Base-by-base conservation (phyloP, 208 protist genomes). In the Vickermania ingenoplastis region DNA sequence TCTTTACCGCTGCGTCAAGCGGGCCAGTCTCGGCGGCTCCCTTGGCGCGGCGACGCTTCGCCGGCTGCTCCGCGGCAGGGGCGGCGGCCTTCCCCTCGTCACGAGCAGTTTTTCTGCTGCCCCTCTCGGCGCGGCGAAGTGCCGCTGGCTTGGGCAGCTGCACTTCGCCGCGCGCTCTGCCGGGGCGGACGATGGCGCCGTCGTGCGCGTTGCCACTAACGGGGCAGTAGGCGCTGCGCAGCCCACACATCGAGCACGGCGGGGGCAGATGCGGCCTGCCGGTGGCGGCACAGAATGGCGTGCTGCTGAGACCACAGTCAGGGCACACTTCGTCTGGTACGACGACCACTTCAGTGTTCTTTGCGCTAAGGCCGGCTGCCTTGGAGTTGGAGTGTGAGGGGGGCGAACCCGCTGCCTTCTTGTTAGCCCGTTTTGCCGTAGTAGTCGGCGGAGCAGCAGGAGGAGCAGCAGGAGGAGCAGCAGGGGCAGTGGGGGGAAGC, bases 201-300 rank as follows among this genome's bases (percentile, higher is more conserved):
- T 21, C 29, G 54, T 92, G 85, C 27, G 75, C 69, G 48, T 80
- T 61, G 30, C 85, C 85, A 0, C 78, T 81, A 31, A 79, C 59
- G 4, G 81, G 76, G 56, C 85, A 92, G 68, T 87, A 92, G 30
- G 78, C 67, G 13, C 70, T 81, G 1, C 56, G 65, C 22, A 85
- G 65, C 1, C 78, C 78, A 31, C 78, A 85, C 36, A n/a, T n/a
- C 17, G 61, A 49, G 59, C 78, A 84, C 17, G 64, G 49, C 31
- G 69, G 64, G 11, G 73, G 41, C 17, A 68, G 13, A 60, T 84
- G 78, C 28, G 73, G 67, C 53, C 67, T 71, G 30, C 78, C 78
- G 30, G 78, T 84, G 1, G 74, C 58, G 2, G 78, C 70, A 61
- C 78, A 91, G 61, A 91, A 91, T 0, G 75, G 62, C 2, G 78